Evolutionary conservation across 148 eudicot species (phyloP), one percentile per base, ranked within the genome.

Genomic region (Vaccinium myrtillus): DNA sequence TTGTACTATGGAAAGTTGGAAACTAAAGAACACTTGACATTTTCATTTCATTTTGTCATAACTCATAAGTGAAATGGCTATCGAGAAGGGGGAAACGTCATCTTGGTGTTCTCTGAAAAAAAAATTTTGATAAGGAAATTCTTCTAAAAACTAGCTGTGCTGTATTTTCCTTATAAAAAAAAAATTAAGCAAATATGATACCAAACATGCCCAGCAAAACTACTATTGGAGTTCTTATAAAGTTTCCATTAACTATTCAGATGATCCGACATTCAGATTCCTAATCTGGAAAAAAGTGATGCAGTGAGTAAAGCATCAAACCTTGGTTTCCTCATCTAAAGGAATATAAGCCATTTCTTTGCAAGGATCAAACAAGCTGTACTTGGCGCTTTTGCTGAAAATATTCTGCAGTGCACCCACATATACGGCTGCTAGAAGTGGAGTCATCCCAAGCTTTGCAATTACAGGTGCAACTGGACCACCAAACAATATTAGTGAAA

Each of bases 301-400:
- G 36, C 8, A 55, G 49, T 30, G 2, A 70, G 50, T 82, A 5
- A 43, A 81, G 51, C 46, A 80, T 46, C 92, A 78, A 89, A 95
- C 99, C 99, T 97, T 97, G 67, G 99, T 97, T 82, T 97, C 99
- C 86, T 97, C 99, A 48, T 97, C 99, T 91, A 97, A 88, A 65
- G 99, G 99, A 93, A 95, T 97, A 85, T 95, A 97, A 5, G 99
- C 99, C 99, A 97, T 97, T 85, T 97, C 99, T 82, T 97, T 97
- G 95, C 99, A 97, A 58, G 99, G 98, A 85, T 97, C 99, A 84
- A 97, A 97, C 81, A 97, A 90, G 88, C 99, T 97, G 89, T 97
- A 97, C 83, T 97, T 97, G 0, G 99, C 99, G 87, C 99, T 97
- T 92, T 97, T 97, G 86, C 99, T 97, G 91, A 97, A 97, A 59